Conservation (phyloP, 495 filamentous ascomycete genomes). For the Penicillium antarcticum region DNA sequence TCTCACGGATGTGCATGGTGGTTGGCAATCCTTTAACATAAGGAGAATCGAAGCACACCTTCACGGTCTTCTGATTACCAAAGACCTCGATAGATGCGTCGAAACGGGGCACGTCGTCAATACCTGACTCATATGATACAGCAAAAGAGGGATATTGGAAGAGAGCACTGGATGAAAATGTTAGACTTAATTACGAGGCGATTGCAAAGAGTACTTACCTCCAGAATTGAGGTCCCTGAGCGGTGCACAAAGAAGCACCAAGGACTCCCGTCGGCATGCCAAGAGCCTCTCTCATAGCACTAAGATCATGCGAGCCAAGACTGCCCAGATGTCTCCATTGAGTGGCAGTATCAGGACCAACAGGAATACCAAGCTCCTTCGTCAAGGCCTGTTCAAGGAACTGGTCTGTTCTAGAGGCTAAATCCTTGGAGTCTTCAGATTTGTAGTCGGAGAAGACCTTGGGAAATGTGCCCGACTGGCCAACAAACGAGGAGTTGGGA, state of each 20-base stretch:
- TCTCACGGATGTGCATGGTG: conserved; percentile 36
- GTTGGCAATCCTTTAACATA: conserved; percentile 49
- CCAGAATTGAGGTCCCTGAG: conserved; percentile 4
- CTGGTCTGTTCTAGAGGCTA: conserved; percentile 3
- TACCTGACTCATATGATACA: conserved; percentile 48
- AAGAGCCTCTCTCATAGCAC: conserved; percentile 43
- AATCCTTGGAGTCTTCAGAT: conserved; percentile 14
- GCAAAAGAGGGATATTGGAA: conserved; percentile 29
- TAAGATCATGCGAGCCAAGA: conserved; percentile 44
- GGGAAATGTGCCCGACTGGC: conserved; percentile 42
- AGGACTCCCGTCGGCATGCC: conserved; percentile 22
- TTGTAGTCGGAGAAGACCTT: conserved; percentile 31
- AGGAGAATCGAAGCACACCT: conserved; percentile 41
- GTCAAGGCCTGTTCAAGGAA: conserved; percentile 7
- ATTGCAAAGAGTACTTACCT: conserved; percentile 5
- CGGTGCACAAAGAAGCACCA: conserved; percentile 3
- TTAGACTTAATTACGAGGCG: background rate
- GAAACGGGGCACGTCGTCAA: conserved; percentile 45
- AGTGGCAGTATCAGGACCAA: background rate
- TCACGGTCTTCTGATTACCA: conserved; percentile 36
- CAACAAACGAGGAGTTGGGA: conserved; percentile 40
- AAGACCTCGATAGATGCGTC: conserved; percentile 49
- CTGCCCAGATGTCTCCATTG: conserved; percentile 28
- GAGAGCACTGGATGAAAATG: background rate
- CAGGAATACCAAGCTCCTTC: conserved; percentile 1